Conservation (phyloP, 2,329 filamentous ascomycete species). For the Biscogniauxia mediterranea region DNA sequence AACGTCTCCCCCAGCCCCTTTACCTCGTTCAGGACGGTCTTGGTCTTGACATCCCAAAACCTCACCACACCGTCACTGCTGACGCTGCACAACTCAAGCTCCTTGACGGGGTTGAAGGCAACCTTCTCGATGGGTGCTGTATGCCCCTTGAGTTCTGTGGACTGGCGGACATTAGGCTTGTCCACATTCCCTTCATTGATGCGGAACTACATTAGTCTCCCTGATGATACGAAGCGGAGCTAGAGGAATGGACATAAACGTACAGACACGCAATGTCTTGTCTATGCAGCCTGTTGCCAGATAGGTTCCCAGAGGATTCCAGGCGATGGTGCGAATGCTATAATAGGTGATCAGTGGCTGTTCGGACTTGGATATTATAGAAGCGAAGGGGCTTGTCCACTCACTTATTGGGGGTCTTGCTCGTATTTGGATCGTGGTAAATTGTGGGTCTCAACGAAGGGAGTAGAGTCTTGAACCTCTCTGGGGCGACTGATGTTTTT, state of each 20-base stretch:
- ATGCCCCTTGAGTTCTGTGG: constrained; percentile 72
- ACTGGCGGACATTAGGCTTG: constrained; percentile 68
- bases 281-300: constrained; percentile 79
- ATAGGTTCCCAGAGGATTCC: constrained; percentile 82
- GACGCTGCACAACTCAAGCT: constrained; percentile 73
- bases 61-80: constrained; percentile 72
- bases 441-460: constrained; percentile 33
- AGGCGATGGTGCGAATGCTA: constrained; percentile 77
- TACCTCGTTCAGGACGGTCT: constrained; percentile 67
- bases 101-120: constrained; percentile 73
- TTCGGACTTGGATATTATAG: not conserved
- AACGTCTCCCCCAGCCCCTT: constrained; percentile 66
- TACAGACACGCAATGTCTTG: constrained; percentile 70
- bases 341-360: constrained; percentile 12
- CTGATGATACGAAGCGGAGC: not conserved
- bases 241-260: constrained; percentile 29
- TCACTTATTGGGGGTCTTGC: constrained; percentile 31
- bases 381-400: constrained; percentile 12
- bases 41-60: constrained; percentile 78
- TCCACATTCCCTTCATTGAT: constrained; percentile 67
- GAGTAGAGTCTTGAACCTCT: constrained; percentile 33
- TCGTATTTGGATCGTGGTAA: constrained; percentile 32
- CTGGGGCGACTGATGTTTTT: constrained; percentile 31
- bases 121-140: constrained; percentile 68
- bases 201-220: not conserved